Conservation (phyloP, 371 early-diverging fungal species). For the Mortierella sp. region DNA sequence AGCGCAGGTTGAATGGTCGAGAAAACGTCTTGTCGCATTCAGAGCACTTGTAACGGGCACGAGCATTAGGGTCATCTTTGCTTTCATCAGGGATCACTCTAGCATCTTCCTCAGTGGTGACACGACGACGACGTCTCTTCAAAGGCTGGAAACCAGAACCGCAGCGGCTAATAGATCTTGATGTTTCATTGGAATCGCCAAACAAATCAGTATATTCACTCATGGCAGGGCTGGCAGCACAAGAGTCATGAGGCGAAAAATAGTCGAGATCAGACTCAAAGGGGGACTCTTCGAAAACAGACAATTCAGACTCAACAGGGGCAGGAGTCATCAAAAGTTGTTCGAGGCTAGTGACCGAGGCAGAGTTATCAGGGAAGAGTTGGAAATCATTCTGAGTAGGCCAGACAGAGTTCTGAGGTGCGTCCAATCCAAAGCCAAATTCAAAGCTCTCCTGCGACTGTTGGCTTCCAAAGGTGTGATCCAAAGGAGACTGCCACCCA, state of each 20-base stretch:
- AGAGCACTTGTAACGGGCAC: constrained; percentile 35
- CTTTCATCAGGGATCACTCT: constrained; percentile 28
- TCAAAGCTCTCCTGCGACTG: constrained; percentile 30
- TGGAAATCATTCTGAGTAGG: constrained; percentile 30
- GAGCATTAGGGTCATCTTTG: constrained; percentile 16
- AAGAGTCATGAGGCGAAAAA: constrained; percentile 25
- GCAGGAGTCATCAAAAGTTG: constrained; percentile 36
- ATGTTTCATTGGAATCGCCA: not conserved
- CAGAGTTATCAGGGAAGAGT: constrained; percentile 36
- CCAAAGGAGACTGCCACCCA: constrained; percentile 17
- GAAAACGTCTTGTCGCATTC: constrained; percentile 51
- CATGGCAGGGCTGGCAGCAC: constrained; percentile 25
- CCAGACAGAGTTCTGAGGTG: not conserved
- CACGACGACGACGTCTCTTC: constrained; percentile 41
- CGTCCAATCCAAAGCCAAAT: constrained; percentile 17
- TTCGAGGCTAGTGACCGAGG: constrained; percentile 18
- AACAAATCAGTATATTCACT: constrained; percentile 10
- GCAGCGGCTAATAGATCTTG: not conserved
- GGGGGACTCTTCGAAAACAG: constrained; percentile 26
- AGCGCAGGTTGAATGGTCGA: constrained; percentile 47
- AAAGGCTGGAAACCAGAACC: constrained; percentile 10
- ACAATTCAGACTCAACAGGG: constrained; percentile 3
- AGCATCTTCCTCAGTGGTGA: constrained; percentile 40
- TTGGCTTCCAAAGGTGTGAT: constrained; percentile 27
- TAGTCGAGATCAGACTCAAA: constrained; percentile 29